Evolutionary conservation across 306 rosid genomes (phyloP), one percentile per base, ranked within the genome.

Genomic region (Prinsepia uniflora): DNA sequence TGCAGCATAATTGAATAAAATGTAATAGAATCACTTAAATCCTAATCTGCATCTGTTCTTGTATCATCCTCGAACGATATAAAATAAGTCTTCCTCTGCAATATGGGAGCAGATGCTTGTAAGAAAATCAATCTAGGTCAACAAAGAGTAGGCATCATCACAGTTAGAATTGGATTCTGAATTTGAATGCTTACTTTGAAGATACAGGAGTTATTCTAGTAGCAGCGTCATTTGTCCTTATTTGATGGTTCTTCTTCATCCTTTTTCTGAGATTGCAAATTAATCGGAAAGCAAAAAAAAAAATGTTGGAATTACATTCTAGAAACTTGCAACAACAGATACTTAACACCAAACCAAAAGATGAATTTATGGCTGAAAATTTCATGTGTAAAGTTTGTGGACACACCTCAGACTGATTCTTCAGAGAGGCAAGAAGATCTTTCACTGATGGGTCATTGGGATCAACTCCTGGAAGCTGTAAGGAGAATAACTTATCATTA

Each of bases 391-490:
- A 30, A 52, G 65, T 47, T 59, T 58, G 22, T 43, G 63, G 49
- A 36, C 55, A 43, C 18, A 75, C 84, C 70, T 80, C 75, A 17
- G 73, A 52, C 66, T 71, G 80, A 78, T 67, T 73, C 61, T 79
- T 73, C 65, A 82, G 42, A 24, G 82, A 71, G 41, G 80, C 78
- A 30, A 78, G 83, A 45, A 82, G 68, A 42, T 82, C 83, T 65
- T 67, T 75, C 48, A 78, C 83, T 41, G 83, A 77, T 36, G 86
- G 86, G 71, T 78, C 83, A 68, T 82, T 72, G 39, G 86, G 80
- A 54, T 82, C 83, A 75, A 78, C 86, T 52, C 83, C 83, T 7
- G 80, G 86, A 78, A 78, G 83, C 86, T 78, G 78, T 4, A n/a
- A 58, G 59, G 22, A 34, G 53, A 49, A 67, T 43, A 48, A 52